Evolutionary conservation across 768 basidiomycete genomes (phyloP).

Genomic region (Hypholoma fasciculare): DNA sequence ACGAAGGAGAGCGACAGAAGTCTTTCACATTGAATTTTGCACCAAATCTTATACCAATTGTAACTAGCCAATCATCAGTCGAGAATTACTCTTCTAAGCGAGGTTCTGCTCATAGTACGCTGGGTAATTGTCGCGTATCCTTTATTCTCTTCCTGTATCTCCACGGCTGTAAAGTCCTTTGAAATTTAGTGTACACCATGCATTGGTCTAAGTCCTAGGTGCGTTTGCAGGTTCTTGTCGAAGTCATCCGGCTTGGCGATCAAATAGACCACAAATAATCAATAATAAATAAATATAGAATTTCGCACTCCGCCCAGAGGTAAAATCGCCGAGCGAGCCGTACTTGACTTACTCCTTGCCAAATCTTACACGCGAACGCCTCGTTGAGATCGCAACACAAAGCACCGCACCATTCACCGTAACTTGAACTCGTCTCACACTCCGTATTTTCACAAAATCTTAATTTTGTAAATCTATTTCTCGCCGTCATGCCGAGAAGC

Average conservation of each 20-base stretch:
- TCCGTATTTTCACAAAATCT: background rate
- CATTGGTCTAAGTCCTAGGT: too few species aligned
- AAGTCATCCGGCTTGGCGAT: slow-evolving; percentile 3
- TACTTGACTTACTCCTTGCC: slow-evolving; percentile 6
- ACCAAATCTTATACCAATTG: too few species aligned
- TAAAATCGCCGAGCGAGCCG: slow-evolving; percentile 8
- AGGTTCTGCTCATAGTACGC: too few species aligned
- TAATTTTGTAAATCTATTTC: background rate
- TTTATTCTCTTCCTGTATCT: too few species aligned
- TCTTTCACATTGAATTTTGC: too few species aligned
- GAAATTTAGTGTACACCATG: too few species aligned
- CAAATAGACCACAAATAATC: background rate
- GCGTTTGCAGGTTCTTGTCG: background rate
- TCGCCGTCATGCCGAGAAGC: background rate
- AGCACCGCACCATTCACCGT: background rate
- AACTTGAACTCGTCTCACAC: background rate
- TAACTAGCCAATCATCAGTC: too few species aligned
- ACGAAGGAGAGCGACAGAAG: too few species aligned
- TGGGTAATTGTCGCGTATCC: too few species aligned
- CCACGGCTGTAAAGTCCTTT: too few species aligned
- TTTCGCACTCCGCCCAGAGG: slow-evolving; percentile 5
- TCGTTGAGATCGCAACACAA: background rate
- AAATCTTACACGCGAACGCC: slow-evolving; percentile 2
- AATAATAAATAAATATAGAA: slow-evolving; percentile 1
- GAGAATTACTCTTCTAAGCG: too few species aligned